Evolutionary conservation across 1,139 yeast genomes (phyloP).

Genomic region (Blastobotrys proliferans): DNA sequence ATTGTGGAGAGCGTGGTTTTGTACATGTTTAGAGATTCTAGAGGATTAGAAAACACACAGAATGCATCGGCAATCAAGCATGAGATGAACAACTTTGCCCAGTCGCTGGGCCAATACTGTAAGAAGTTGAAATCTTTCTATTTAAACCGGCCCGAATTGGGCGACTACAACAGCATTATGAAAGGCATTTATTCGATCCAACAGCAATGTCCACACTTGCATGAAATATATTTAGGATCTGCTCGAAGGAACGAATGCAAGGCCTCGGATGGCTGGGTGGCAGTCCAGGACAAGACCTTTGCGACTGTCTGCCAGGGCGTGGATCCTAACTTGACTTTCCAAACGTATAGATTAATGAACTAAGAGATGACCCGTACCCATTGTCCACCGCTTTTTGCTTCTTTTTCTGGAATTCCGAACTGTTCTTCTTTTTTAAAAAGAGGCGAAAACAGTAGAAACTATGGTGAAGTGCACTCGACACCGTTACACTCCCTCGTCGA

Average conservation of each 20-base stretch:
- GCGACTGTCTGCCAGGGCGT: constrained; percentile 9
- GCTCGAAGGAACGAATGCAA: constrained; percentile 10
- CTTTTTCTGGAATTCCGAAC: too few species aligned
- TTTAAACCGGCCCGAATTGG: constrained; percentile 8
- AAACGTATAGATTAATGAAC: not conserved
- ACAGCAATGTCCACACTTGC: constrained; percentile 4
- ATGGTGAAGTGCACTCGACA: too few species aligned
- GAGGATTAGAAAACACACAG: constrained; percentile 6
- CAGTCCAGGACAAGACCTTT: constrained; percentile 5
- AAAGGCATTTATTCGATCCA: constrained; percentile 1
- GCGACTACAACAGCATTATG: constrained; percentile 4
- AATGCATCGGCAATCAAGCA: constrained; percentile 9
- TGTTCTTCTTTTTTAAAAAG: too few species aligned
- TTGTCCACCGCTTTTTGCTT: too few species aligned
- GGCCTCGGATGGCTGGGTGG: constrained; percentile 10
- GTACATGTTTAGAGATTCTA: constrained; percentile 5
- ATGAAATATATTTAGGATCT: constrained; percentile 7
- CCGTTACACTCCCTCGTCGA: too few species aligned
- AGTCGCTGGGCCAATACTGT: constrained; percentile 7
- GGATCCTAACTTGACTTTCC: constrained; percentile 8
- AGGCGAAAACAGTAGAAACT: too few species aligned
- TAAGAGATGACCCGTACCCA: too few species aligned
- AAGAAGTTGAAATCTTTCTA: constrained; percentile 4
- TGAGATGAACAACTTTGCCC: constrained; percentile 8
- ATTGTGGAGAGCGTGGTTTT: constrained; percentile 7